A percentile compares a stretch with the other conserved stretches of the same genome.
Conservation (phyloP, 108 stramenopile species). For the Parmales sp. region DNA sequence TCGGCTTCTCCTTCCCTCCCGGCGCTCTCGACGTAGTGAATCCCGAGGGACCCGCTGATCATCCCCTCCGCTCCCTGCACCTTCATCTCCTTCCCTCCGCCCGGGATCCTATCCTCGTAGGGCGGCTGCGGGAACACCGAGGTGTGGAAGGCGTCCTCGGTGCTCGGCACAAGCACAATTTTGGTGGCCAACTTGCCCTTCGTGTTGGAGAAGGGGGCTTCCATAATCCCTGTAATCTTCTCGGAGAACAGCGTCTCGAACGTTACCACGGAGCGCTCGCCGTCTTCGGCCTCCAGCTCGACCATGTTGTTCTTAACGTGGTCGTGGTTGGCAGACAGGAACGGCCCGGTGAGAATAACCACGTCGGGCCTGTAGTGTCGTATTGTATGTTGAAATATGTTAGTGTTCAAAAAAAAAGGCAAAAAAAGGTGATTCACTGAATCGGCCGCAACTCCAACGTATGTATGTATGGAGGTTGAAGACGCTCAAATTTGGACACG, state of each 20-base stretch:
- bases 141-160: slow-evolving; percentile 84
- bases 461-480: no score
- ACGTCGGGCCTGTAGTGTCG: slow-evolving; percentile 92
- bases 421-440: no score
- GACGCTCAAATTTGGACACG: no score
- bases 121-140: slow-evolving; percentile 79
- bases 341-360: slow-evolving; percentile 85
- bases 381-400: no score
- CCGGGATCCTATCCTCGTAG: slow-evolving; percentile 45
- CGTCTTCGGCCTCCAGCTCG: slow-evolving; percentile 40
- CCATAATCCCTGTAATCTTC: slow-evolving; percentile 32
- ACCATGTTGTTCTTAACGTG: slow-evolving; percentile 24
- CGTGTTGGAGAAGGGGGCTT: not conserved
- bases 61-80: slow-evolving; percentile 33
- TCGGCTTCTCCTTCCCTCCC: slow-evolving; percentile 18
- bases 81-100: slow-evolving; percentile 22
- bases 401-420: no score
- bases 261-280: slow-evolving; percentile 41
- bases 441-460: no score
- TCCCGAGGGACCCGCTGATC: slow-evolving; percentile 46
- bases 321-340: slow-evolving; percentile 78
- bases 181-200: slow-evolving; percentile 50
- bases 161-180: slow-evolving; percentile 83
- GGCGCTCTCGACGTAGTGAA: slow-evolving; percentile 38
- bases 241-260: slow-evolving; percentile 69